These are phyloP conservation scores for Saccharomyces hybrid DNA, from an alignment of 1,139 yeast genomes.

Conservation along the genomic window DNA sequence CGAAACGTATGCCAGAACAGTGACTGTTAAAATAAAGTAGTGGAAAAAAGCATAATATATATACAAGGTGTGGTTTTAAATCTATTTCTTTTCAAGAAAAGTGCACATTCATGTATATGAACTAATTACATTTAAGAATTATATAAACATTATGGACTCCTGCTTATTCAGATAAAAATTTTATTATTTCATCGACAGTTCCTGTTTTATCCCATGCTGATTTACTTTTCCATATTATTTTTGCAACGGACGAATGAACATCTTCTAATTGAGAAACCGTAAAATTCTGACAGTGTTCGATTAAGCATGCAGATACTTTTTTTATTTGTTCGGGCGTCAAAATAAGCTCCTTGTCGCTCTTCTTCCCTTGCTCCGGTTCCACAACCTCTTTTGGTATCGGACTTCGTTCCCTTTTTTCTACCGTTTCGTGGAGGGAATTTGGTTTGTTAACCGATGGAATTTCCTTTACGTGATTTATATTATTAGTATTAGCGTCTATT, in stretches of 20 bases:
- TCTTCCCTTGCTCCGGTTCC: background rate
- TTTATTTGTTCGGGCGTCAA: background rate
- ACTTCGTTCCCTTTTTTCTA: background rate
- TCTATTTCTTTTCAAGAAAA: background rate
- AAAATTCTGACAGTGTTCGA: constrained; percentile 39
- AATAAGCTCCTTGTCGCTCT: background rate
- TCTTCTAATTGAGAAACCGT: constrained; percentile 70
- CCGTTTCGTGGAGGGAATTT: background rate
- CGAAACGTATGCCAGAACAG: background rate
- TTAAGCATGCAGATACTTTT: constrained; percentile 20
- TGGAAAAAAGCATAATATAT: no score
- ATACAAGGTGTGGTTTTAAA: no score
- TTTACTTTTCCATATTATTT: constrained; percentile 67
- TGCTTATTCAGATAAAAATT: background rate
- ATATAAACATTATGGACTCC: constrained; percentile 9
- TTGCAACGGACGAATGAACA: constrained; percentile 64
- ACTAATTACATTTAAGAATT: background rate
- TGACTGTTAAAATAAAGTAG: no score
- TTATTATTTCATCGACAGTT: constrained; percentile 16
- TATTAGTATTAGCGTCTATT: background rate
- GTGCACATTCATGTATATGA: background rate
- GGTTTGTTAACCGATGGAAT: background rate
- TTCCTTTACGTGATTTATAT: background rate
- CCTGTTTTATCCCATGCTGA: constrained; percentile 55
- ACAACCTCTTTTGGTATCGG: background rate